Evolutionary conservation across 345 rosid genomes (phyloP).

Genomic region (Eutrema yunnanense): DNA sequence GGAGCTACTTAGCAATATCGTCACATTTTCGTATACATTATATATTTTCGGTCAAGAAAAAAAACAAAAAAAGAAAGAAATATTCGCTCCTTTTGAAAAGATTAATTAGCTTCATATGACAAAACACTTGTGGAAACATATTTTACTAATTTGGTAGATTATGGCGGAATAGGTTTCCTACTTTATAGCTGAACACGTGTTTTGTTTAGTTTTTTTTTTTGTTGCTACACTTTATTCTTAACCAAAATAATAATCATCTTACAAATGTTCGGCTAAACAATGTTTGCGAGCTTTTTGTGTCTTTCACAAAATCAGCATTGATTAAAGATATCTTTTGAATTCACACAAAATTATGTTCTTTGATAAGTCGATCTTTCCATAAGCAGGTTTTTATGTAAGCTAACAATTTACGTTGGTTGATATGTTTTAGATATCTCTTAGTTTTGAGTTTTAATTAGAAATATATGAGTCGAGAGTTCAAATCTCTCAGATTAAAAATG

Average conservation of each 20-base stretch:
- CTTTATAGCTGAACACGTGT: conserved; percentile 11
- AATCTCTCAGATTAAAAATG: not conserved
- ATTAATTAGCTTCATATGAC: not conserved
- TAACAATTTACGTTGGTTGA: not conserved
- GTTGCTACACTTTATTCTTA: not conserved
- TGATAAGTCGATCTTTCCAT: too few relatives aligned
- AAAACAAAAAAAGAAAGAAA: not conserved
- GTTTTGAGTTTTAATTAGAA: not conserved
- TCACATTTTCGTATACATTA: not conserved
- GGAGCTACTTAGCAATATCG: not conserved
- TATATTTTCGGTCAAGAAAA: not conserved
- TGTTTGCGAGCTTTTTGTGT: too few relatives aligned
- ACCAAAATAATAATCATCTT: not conserved
- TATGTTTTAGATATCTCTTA: not conserved
- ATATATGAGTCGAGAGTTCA: not conserved
- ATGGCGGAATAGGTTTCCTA: conserved; percentile 12
- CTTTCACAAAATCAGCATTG: too few relatives aligned
- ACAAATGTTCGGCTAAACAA: too few relatives aligned
- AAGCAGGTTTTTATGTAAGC: too few relatives aligned
- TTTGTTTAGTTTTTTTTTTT: not conserved
- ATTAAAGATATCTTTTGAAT: too few relatives aligned
- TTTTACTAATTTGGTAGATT: conserved; percentile 8
- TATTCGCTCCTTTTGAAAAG: not conserved
- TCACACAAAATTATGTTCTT: too few relatives aligned
- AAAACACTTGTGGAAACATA: not conserved